Conservation (phyloP, 2,329 filamentous ascomycete species). For the Sporothrix pseudoabietina region DNA sequence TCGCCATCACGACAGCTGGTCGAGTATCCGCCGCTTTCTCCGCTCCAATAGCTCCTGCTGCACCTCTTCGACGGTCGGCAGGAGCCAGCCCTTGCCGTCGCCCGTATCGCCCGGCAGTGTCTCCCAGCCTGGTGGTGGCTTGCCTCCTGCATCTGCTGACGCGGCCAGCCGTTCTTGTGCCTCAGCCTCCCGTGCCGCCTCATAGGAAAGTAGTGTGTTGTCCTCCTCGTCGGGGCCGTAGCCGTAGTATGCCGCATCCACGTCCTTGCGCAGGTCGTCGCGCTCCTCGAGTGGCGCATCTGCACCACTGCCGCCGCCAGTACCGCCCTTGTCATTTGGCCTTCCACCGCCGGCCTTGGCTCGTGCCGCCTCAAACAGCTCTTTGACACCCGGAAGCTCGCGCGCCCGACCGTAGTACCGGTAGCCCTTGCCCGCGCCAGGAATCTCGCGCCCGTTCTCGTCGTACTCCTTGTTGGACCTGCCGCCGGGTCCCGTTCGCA, state of each 20-base stretch:
- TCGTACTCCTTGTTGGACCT: conserved; percentile 68
- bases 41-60: conserved; percentile 89
- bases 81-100: conserved; percentile 77
- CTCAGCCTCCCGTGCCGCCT: conserved; percentile 80
- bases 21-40: conserved; percentile 77
- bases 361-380: conserved; percentile 82
- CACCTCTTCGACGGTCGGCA: conserved; percentile 90
- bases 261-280: conserved; percentile 70
- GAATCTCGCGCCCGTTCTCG: conserved; percentile 71
- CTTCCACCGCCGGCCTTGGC: conserved; percentile 44
- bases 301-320: not conserved
- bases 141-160: conserved; percentile 48
- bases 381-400: conserved; percentile 92
- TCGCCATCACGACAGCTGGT: conserved; percentile 56
- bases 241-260: conserved; percentile 94
- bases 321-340: conserved; percentile 37
- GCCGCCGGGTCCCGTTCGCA: conserved; percentile 50
- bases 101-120: conserved; percentile 83
- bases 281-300: conserved; percentile 61
- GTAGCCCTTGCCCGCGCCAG: conserved; percentile 72
- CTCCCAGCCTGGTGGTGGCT: conserved; percentile 73
- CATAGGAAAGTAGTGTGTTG: conserved; percentile 75
- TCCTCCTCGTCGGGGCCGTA: conserved; percentile 94
- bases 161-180: conserved; percentile 69
- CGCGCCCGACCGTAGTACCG: conserved; percentile 85